Evolutionary conservation across 345 rosid genomes (phyloP).

Genomic region (Acer saccharum): DNA sequence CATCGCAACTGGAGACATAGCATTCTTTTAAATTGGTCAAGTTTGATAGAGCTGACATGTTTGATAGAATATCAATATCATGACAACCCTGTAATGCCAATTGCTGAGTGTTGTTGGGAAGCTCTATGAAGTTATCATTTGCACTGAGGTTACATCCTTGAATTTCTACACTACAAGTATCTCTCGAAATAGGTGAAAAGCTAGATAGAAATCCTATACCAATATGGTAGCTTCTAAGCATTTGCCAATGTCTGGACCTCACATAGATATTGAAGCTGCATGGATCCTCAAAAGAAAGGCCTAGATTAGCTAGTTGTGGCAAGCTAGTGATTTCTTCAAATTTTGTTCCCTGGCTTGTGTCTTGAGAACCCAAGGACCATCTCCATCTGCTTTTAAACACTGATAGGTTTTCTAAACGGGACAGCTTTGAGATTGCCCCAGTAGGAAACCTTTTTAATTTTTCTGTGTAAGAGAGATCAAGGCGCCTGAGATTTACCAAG

Average conservation of each 20-base stretch:
- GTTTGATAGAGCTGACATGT: constrained; percentile 7
- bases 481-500: constrained; percentile 17
- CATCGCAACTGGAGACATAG: constrained; percentile 14
- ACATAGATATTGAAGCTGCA: constrained; percentile 19
- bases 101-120: constrained; percentile 18
- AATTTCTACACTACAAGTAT: constrained; percentile 2
- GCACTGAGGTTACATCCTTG: constrained; percentile 6
- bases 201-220: constrained; percentile 9
- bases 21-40: constrained; percentile 5
- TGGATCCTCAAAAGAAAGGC: background rate
- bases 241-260: constrained; percentile 17
- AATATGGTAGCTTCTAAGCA: constrained; percentile 12
- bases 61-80: constrained; percentile 18
- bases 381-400: constrained; percentile 12
- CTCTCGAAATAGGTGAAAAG: background rate
- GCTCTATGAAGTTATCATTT: background rate
- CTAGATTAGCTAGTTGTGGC: constrained; percentile 3
- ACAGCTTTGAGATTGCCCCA: background rate
- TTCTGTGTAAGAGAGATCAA: constrained; percentile 15
- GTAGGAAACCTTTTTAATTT: background rate
- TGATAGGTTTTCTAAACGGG: constrained; percentile 6
- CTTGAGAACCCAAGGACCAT: constrained; percentile 9
- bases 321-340: constrained; percentile 14
- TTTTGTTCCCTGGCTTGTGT: background rate
- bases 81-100: constrained; percentile 23